phyloP scores from a whole-genome alignment of 768 basidiomycete species.

The Sporobolomyces phaffii region DNA sequence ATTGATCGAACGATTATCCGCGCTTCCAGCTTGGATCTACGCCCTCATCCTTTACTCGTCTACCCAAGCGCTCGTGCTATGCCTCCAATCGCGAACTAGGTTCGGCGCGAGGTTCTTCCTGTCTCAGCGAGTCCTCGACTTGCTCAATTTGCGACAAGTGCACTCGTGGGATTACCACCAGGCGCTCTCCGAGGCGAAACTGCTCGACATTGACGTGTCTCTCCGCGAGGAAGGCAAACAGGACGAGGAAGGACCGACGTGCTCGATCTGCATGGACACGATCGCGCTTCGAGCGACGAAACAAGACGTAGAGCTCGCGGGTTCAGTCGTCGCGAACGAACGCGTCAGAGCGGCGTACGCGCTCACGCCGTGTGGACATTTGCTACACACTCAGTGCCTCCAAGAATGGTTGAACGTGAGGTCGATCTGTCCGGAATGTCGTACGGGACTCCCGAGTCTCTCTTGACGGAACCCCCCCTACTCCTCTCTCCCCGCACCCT shows the following conservation, averaged over 20 bases:
- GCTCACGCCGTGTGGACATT: slow-evolving; percentile 40
- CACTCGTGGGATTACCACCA: slow-evolving; percentile 41
- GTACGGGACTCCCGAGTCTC: slow-evolving; percentile 23
- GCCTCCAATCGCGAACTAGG: slow-evolving; percentile 26
- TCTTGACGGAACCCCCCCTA: no score
- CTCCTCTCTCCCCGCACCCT: no score
- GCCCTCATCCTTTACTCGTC: slow-evolving; percentile 36
- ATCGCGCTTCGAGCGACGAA: slow-evolving; percentile 29
- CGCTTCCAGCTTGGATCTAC: slow-evolving; percentile 33
- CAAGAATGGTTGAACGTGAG: slow-evolving; percentile 39
- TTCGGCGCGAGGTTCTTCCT: background rate
- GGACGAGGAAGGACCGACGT: slow-evolving; percentile 15
- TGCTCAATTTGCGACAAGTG: slow-evolving; percentile 12
- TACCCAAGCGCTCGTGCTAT: slow-evolving; percentile 32
- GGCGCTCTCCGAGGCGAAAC: background rate
- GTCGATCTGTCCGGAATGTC: slow-evolving; percentile 29
- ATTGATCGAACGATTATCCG: background rate
- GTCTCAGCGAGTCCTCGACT: background rate
- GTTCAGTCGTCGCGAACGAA: slow-evolving; percentile 7
- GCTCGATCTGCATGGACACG: slow-evolving; percentile 41
- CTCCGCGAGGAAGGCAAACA: background rate
- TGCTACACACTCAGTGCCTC: slow-evolving; percentile 40
- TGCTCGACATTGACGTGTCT: slow-evolving; percentile 10
- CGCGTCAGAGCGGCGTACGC: background rate
- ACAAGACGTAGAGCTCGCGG: background rate